These are phyloP conservation scores for Atractiella rhizophila DNA, from an alignment of 768 basidiomycete genomes.

Conservation along the genomic window DNA sequence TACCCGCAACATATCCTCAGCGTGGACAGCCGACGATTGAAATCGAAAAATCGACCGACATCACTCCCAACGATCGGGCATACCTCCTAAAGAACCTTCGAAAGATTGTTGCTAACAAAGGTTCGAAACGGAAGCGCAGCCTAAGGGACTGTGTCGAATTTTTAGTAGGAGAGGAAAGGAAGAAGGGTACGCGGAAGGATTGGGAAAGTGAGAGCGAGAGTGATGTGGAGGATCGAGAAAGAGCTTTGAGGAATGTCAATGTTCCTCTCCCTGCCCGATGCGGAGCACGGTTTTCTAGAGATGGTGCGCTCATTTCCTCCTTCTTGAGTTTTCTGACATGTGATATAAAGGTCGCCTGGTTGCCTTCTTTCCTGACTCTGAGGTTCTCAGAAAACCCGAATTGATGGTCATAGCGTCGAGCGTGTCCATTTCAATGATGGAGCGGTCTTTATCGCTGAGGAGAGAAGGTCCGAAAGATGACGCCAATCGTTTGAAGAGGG, in stretches of 20 bases:
- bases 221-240: conserved; percentile 2
- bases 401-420: too few species aligned
- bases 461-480: too few species aligned
- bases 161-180: not conserved
- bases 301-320: not conserved
- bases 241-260: not conserved
- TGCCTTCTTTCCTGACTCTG: too few species aligned
- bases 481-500: too few species aligned
- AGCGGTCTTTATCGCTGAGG: too few species aligned
- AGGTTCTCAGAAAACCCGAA: too few species aligned
- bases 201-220: not conserved
- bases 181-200: not conserved
- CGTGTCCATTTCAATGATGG: too few species aligned
- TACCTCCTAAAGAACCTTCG: not conserved
- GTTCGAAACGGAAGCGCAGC: not conserved
- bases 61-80: not conserved
- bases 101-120: not conserved
- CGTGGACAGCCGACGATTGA: not conserved
- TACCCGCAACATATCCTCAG: too few species aligned
- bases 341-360: too few species aligned
- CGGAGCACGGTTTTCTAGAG: conserved; percentile 6
- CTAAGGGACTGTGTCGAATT: not conserved
- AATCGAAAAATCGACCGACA: not conserved
- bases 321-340: too few species aligned
- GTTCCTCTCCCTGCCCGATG: conserved; percentile 7